Conservation (phyloP, 2,329 filamentous ascomycete genomes). For the Penicillium palitans region DNA sequence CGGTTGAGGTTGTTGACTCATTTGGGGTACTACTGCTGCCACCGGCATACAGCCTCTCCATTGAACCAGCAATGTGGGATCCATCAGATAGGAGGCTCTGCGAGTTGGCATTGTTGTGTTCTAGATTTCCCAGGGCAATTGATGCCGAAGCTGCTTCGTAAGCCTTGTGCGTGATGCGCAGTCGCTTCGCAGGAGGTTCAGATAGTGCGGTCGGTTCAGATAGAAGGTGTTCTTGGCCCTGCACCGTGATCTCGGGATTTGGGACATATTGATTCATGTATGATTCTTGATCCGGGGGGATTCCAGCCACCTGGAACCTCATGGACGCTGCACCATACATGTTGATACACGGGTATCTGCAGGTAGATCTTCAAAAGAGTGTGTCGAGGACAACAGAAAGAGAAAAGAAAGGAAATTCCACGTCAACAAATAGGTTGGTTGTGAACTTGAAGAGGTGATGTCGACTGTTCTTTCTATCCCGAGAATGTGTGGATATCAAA, state of each 20-base stretch:
- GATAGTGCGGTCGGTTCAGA: neutral
- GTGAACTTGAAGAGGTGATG: neutral
- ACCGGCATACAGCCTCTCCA: constrained; percentile 17
- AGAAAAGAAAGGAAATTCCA: neutral
- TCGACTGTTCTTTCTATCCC: constrained; percentile 1
- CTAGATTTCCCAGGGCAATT: neutral
- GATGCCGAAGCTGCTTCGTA: constrained; percentile 4
- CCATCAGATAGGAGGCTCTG: constrained; percentile 6
- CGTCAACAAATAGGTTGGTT: neutral
- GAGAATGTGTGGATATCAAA: constrained; percentile 22
- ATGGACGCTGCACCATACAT: constrained; percentile 30
- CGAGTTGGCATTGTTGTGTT: neutral
- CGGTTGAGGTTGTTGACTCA: constrained; percentile 29
- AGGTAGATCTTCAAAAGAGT: neutral
- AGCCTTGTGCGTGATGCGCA: constrained; percentile 15
- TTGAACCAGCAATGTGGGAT: neutral
- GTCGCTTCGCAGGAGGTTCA: constrained; percentile 24
- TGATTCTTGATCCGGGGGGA: constrained; percentile 12
- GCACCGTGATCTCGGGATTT: constrained; percentile 3
- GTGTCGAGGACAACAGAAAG: neutral
- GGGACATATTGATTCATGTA: constrained; percentile 15
- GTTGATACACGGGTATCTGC: constrained; percentile 12
- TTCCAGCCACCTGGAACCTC: constrained; percentile 18
- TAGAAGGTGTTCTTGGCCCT: neutral
- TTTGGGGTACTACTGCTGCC: constrained; percentile 28